Evolutionary conservation across 2,329 filamentous ascomycete species (phyloP), one percentile per base, ranked within the genome.

Genomic region (Arthrobotrys musiformis): DNA sequence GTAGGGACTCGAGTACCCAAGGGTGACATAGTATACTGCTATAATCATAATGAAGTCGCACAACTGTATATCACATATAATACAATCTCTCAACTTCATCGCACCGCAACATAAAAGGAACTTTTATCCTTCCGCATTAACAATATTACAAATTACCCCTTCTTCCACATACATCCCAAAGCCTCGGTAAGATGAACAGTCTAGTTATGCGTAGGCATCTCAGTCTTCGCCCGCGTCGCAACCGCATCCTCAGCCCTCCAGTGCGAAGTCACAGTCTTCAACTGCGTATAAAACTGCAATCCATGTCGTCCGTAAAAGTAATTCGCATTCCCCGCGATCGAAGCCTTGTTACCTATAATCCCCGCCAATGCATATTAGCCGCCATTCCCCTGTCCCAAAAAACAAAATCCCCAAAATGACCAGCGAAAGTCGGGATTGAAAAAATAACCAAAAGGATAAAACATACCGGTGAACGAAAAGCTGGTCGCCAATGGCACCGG

Each of bases 221-320:
- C 88, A 9, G 96, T 93, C 81, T 90, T 89, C 15, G 94, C 94
- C 88, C 94, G 94, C 80, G 90, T 92, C 68, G 90, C 90, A 58
- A 95, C 88, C 0, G 93, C 94, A 85, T 97, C 94, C 82, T 94
- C 90, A 78, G 88, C 90, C 82, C 90, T 89, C 95, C 95, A 99
- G 83, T 96, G 85, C 79, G 80, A 80, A 64, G 95, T 99, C 58
- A 99, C 95, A 1, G 95, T 99, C 92, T 99, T 98, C 82, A 92
- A 89, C 86, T 98, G 95, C 2, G 95, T 99, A 85, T 97, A 98
- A 83, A 99, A 99, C 83, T 92, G 90, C 83, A 99, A 85, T 24
- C 94, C 95, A 0, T 93, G 93, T 84, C 92, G 92, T 80, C 95
- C 95, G 85, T 99, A 99, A 84, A 99, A 98, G 15, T 93, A 97